phyloP scores from a whole-genome alignment of 352 stramenopile species.

The Globisporangium abappressorium region DNA sequence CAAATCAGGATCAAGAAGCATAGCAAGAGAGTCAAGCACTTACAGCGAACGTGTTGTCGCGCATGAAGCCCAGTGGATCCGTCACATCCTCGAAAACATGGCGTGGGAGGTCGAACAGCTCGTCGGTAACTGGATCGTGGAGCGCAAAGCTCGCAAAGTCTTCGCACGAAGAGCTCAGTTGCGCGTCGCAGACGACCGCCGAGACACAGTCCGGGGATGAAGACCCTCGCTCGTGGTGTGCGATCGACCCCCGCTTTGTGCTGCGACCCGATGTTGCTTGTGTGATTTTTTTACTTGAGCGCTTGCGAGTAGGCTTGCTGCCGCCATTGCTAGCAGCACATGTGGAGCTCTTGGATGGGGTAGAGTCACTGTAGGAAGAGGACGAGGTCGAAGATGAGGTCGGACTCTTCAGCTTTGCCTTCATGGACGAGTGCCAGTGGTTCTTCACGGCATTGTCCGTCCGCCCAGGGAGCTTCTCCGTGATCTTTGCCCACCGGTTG shows the following conservation, averaged over 20 bases:
- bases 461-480: conserved; percentile 92
- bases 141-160: conserved; percentile 19
- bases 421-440: conserved; percentile 91
- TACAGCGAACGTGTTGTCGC: conserved; percentile 5
- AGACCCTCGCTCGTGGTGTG: conserved; percentile 15
- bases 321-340: background rate
- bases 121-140: conserved; percentile 9
- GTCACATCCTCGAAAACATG: conserved; percentile 18
- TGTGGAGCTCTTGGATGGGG: background rate
- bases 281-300: conserved; percentile 15
- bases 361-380: background rate
- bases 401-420: conserved; percentile 40
- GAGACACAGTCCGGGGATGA: conserved; percentile 20
- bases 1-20: background rate
- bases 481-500: conserved; percentile 98
- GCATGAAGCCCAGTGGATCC: conserved; percentile 16
- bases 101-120: conserved; percentile 19
- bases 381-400: background rate
- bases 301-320: conserved; percentile 2
- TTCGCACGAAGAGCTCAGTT: conserved; percentile 6
- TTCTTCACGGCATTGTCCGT: conserved; percentile 99
- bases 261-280: background rate
- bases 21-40: background rate
- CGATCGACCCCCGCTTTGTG: conserved; percentile 2
- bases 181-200: conserved; percentile 3